phyloP scores from a whole-genome alignment of 2,329 filamentous ascomycete genomes.

The Exophiala spinifera region DNA sequence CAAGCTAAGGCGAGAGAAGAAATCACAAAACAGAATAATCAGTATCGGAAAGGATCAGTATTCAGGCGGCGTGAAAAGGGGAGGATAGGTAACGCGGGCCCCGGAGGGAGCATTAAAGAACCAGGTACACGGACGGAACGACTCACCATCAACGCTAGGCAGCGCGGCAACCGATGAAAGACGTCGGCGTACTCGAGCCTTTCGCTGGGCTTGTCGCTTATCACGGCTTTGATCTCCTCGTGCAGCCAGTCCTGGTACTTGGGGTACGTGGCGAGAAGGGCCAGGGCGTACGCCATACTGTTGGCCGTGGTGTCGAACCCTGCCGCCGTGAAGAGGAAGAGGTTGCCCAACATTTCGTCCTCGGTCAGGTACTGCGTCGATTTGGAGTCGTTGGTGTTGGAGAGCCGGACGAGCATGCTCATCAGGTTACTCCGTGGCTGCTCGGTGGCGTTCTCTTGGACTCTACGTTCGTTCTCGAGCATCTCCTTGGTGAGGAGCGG shows the following conservation, averaged over 20 bases:
- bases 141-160: slow-evolving; percentile 49
- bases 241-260: slow-evolving; percentile 53
- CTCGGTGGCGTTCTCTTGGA: slow-evolving; percentile 26
- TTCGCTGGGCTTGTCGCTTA: slow-evolving; percentile 29
- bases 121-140: too few species aligned
- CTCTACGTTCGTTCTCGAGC: slow-evolving; percentile 30
- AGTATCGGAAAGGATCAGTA: too few species aligned
- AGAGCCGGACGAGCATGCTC: slow-evolving; percentile 20
- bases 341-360: slow-evolving; percentile 26
- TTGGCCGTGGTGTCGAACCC: slow-evolving; percentile 48
- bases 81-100: too few species aligned
- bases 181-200: slow-evolving; percentile 42
- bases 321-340: slow-evolving; percentile 27
- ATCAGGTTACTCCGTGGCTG: slow-evolving; percentile 32
- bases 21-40: too few species aligned
- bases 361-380: slow-evolving; percentile 13
- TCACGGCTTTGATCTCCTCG: slow-evolving; percentile 47
- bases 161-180: slow-evolving; percentile 46
- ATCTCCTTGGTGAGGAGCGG: slow-evolving; percentile 32
- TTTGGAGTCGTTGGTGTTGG: slow-evolving; percentile 9
- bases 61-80: too few species aligned
- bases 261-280: slow-evolving; percentile 46
- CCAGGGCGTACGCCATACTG: slow-evolving; percentile 50
- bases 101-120: too few species aligned
- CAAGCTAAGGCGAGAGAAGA: too few species aligned